Evolutionary conservation across 2,329 filamentous ascomycete genomes (phyloP).

Genomic region (Calonectria naviculata): DNA sequence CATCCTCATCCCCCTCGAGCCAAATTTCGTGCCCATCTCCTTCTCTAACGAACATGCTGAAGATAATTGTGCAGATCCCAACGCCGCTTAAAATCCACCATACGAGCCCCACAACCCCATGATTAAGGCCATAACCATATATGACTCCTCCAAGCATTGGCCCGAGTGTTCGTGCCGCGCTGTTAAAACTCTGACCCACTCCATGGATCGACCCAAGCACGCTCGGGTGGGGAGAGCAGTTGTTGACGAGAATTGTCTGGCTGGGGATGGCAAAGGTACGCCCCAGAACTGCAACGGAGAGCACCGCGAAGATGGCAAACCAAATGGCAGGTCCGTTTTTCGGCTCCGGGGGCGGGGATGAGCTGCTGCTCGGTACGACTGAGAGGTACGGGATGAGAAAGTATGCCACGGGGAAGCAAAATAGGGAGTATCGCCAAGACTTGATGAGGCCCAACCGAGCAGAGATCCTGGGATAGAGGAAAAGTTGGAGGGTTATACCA

Average conservation of each 20-base stretch:
- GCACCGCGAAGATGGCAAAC: slow-evolving; percentile 70
- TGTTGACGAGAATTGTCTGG: slow-evolving; percentile 60
- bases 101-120: slow-evolving; percentile 67
- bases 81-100: slow-evolving; percentile 67
- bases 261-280: slow-evolving; percentile 70
- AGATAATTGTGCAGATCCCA: slow-evolving; percentile 59
- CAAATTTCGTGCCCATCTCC: slow-evolving; percentile 74
- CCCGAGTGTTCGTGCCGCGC: slow-evolving; percentile 68
- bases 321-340: slow-evolving; percentile 70
- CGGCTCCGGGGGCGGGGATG: slow-evolving; percentile 58
- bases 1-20: slow-evolving; percentile 69
- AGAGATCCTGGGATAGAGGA: slow-evolving; percentile 30
- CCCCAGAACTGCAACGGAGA: slow-evolving; percentile 73
- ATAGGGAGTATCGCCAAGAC: slow-evolving; percentile 60
- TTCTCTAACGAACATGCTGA: slow-evolving; percentile 67
- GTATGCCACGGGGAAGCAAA: slow-evolving; percentile 79
- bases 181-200: slow-evolving; percentile 67
- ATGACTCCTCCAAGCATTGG: slow-evolving; percentile 70
- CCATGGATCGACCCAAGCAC: slow-evolving; percentile 61
- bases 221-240: slow-evolving; percentile 59
- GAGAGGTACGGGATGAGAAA: slow-evolving; percentile 77
- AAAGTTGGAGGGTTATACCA: slow-evolving; percentile 71
- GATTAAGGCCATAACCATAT: slow-evolving; percentile 68
- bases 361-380: slow-evolving; percentile 68
- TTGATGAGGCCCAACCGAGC: slow-evolving; percentile 20